These are phyloP conservation scores for Saksenaea vasiformis DNA, from an alignment of 371 early-diverging fungal species.

Conservation along the genomic window DNA sequence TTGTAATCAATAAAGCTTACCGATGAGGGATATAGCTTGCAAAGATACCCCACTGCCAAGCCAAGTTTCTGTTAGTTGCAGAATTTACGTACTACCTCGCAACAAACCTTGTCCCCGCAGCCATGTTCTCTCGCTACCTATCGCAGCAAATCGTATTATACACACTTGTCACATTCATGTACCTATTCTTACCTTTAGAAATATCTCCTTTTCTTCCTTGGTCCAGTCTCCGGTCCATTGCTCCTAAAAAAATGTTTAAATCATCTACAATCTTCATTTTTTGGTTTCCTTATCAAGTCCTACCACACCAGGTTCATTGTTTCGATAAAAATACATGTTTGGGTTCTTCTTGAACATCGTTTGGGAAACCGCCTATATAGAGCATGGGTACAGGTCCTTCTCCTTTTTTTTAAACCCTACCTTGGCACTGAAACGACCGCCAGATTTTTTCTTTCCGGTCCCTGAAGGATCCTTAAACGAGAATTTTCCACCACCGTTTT, in stretches of 20 bases:
- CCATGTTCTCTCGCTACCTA: slow-evolving; percentile 51
- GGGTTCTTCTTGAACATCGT: slow-evolving; percentile 74
- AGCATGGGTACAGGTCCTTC: slow-evolving; percentile 7
- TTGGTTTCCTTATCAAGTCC: slow-evolving; percentile 2
- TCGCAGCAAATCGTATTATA: neutral
- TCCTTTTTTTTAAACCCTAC: slow-evolving; percentile 17
- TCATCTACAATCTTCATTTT: neutral
- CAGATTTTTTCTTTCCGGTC: slow-evolving; percentile 32
- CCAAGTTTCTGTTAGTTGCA: neutral
- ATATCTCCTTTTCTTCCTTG: slow-evolving; percentile 57
- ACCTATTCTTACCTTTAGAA: slow-evolving; percentile 45
- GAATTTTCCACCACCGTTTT: slow-evolving; percentile 75
- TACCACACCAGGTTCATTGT: slow-evolving; percentile 72
- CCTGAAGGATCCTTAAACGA: slow-evolving; percentile 67
- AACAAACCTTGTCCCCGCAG: slow-evolving; percentile 60
- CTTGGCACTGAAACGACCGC: slow-evolving; percentile 34
- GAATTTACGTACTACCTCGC: slow-evolving; percentile 3
- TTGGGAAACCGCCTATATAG: slow-evolving; percentile 49
- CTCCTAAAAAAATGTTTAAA: slow-evolving; percentile 36
- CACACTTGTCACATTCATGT: neutral
- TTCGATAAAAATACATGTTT: slow-evolving; percentile 74
- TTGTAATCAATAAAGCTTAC: slow-evolving; percentile 18
- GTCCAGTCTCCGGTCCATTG: slow-evolving; percentile 81
- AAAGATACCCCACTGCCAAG: slow-evolving; percentile 68
- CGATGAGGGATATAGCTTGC: slow-evolving; percentile 75